These are phyloP conservation scores for Annulohypoxylon nitens DNA, from an alignment of 495 filamentous ascomycete genomes.

Conservation along the genomic window DNA sequence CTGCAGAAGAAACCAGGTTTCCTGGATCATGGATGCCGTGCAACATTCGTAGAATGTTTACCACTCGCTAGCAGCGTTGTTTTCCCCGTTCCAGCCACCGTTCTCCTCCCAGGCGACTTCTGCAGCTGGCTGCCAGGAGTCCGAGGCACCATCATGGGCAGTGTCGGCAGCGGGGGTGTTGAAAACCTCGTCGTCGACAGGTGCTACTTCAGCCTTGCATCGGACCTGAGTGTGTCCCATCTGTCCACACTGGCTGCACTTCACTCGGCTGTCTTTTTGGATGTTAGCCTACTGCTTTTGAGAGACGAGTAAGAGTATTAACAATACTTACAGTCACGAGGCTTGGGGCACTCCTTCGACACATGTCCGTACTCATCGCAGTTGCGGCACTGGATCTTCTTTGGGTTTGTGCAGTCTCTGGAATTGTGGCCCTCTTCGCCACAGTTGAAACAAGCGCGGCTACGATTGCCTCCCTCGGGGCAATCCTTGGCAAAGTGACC, in stretches of 20 bases:
- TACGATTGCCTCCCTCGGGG: slow-evolving; percentile 66
- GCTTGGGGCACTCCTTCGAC: slow-evolving; percentile 79
- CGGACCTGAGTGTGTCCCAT: slow-evolving; percentile 77
- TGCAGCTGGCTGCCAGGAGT: background rate
- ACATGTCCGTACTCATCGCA: slow-evolving; percentile 81
- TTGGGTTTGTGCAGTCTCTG: slow-evolving; percentile 60
- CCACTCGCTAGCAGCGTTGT: background rate
- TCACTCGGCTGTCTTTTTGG: slow-evolving; percentile 68
- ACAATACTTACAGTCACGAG: slow-evolving; percentile 72
- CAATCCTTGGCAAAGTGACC: slow-evolving; percentile 91
- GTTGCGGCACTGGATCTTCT: slow-evolving; percentile 74
- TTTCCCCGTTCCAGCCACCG: background rate
- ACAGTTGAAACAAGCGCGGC: slow-evolving; percentile 73
- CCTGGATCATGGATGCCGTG: background rate
- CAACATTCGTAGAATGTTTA: background rate
- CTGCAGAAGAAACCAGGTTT: background rate
- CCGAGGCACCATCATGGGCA: background rate
- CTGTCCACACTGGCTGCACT: slow-evolving; percentile 81
- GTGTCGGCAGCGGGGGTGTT: background rate
- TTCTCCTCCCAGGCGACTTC: background rate
- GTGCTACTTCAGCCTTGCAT: slow-evolving; percentile 63
- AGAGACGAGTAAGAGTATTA: background rate
- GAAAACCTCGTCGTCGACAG: slow-evolving; percentile 23
- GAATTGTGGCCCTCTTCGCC: slow-evolving; percentile 59
- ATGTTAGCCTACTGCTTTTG: slow-evolving; percentile 45